Evolutionary conservation across 352 stramenopile genomes (phyloP), one percentile per base, ranked within the genome.

Genomic region (Halophytophthora batemanensis): DNA sequence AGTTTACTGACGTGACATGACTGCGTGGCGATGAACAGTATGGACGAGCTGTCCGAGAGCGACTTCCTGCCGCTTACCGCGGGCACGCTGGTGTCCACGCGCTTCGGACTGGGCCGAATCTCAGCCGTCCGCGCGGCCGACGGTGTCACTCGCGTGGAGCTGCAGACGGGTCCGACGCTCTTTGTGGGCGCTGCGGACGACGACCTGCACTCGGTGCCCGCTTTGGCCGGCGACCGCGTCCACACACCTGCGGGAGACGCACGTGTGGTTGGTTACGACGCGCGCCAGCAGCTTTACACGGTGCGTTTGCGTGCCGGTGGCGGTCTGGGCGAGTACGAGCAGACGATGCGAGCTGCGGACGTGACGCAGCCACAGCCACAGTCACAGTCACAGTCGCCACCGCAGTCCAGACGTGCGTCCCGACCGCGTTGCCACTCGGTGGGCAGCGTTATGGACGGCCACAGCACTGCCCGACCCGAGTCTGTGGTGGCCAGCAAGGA

Each of bases 31-130:
- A n/a, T 50, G 15, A 10, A 46, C 43, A 85, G 74, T 34, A 58
- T 78, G 12, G 72, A 77, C 51, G 61, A 69, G 15, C 53, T 80
- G 33, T 72, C 59, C 17, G 71, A 78, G 40, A 68, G 50, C 40
- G 71, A 86, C 12, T 60, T 84, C 23, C 44, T 51, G 18, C 56
- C 54, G 25, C 74, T 80, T 33, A 41, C 56, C 12, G 50, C 64
- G 1, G 77, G 74, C 14, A 71, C 68, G 21, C 64, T 69, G 47
- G 73, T 90, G 25, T 81, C 64, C 15, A 90, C 79, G 31, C 60
- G 61, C 29, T 90, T 85, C 46, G 79, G 79, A 0, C 75, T 90
- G 7, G 79, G 79, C 18, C 76, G 66, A n/a, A 64, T 90, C 37
- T 17, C 73, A n/a, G 67, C 64, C 2, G 67, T 81, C 13, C 66